Conservation (phyloP, 495 filamentous ascomycete genomes). For the Aspergillus campestris region DNA sequence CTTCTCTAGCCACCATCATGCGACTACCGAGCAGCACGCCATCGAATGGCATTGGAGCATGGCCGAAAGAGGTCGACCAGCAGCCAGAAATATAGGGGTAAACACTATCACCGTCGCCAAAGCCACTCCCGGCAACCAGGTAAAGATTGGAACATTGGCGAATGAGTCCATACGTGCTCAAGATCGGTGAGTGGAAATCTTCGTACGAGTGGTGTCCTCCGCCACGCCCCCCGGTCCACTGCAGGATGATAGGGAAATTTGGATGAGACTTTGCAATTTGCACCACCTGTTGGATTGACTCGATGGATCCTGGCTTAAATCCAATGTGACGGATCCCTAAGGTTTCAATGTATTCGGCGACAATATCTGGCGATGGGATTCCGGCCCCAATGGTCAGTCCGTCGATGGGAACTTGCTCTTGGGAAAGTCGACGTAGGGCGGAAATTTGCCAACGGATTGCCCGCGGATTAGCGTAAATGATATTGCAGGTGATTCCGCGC, state of each 20-base stretch:
- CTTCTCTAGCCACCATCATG: conserved; percentile 42
- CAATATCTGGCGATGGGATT: conserved; percentile 42
- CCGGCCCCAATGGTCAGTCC: conserved; percentile 42
- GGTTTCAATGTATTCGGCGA: conserved; percentile 37
- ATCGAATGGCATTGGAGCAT: conserved; percentile 42
- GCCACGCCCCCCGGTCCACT: conserved; percentile 45
- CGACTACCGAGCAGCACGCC: conserved; percentile 39
- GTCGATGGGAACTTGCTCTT: conserved; percentile 22
- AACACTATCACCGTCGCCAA: conserved; percentile 37
- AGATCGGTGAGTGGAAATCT: conserved; percentile 41
- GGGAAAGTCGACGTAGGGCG: conserved; percentile 18
- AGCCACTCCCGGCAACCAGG: conserved; percentile 41
- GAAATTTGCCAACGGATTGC: conserved; percentile 30
- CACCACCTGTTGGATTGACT: conserved; percentile 39
- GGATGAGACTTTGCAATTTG: conserved; percentile 39
- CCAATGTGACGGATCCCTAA: conserved; percentile 40
- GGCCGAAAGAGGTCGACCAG: conserved; percentile 33
- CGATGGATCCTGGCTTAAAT: conserved; percentile 41
- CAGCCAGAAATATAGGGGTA: conserved; percentile 40
- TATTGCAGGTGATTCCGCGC: conserved; percentile 29
- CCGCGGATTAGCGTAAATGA: conserved; percentile 33
- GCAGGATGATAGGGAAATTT: conserved; percentile 38
- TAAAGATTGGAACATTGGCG: conserved; percentile 39
- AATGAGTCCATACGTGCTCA: conserved; percentile 36
- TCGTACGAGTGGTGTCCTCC: conserved; percentile 46